Base-by-base conservation (phyloP, 1,284 basidiomycete species). In the Malassezia psittaci region DNA sequence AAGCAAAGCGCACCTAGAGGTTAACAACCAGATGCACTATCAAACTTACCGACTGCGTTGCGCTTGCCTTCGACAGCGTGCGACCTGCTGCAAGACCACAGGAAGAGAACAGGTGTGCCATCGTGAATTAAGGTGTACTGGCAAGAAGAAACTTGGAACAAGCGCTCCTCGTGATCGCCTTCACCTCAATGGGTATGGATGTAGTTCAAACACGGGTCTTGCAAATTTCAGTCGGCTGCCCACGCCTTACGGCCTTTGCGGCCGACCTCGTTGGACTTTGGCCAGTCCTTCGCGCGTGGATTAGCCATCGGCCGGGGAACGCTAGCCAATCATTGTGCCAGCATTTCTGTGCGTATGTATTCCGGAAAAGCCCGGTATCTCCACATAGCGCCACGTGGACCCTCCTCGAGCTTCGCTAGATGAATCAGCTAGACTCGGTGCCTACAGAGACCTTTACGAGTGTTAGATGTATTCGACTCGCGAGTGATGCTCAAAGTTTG, bases 1-100 rank as follows among this genome's bases (percentile, higher is more conserved):
- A 68, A 21, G 68, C 68, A 52, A 59, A 58, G 39, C 68, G 68
- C 44, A 66, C 60, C 66, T 69, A 52, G 15, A 11, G 44, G 44
- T 46, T 18, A 46, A 35, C 10, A 44, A 13, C 15, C 19, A 44
- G 8, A 4, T 3, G 41, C 41, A 41, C 39, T 13, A 16, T 41
- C 39, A n/a, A 8, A 56, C 54, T 35, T 51, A 56, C 54, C 41
- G 54, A 51, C 54, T 56, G 54, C 48, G 48, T 18, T 12, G 44
- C 37, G 38, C 43, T 46, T 29, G 49, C 19, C 38, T 37, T 48
- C 24, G 39, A 46, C 51, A 39, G 19, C 33, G 41, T 33, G 50
- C 55, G 55, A 36, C 45, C 41, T 24, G 50, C 50, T 15, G 54
- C 51, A 33, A 50, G 50, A 16, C 50, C 46, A 37, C 37, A 52